Percentiles rank a stretch among this genome's conserved stretches.
These are phyloP conservation scores for Ceratocystis diversiconidia DNA, from an alignment of 2,329 filamentous ascomycete genomes.

Conservation along the genomic window DNA sequence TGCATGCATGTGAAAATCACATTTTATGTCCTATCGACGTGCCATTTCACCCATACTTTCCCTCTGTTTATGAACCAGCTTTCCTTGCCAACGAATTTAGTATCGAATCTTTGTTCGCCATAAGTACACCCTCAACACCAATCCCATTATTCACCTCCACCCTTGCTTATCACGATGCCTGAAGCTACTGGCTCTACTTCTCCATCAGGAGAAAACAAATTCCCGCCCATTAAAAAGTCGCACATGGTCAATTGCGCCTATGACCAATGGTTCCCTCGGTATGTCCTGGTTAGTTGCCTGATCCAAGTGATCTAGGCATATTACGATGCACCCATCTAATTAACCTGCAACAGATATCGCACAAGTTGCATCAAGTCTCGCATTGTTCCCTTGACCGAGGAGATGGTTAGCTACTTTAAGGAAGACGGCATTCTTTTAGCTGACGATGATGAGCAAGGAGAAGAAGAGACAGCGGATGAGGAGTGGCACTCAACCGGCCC, in stretches of 20 bases:
- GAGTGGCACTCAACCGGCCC: conserved; percentile 28
- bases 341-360: conserved; percentile 40
- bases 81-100: no score
- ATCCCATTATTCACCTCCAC: background rate
- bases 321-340: background rate
- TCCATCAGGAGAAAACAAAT: conserved; percentile 36
- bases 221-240: conserved; percentile 68
- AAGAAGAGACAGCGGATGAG: conserved; percentile 45
- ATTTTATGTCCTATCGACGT: no score
- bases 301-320: background rate
- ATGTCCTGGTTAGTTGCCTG: conserved; percentile 20
- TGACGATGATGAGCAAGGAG: conserved; percentile 39
- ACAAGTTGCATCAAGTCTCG: conserved; percentile 71
- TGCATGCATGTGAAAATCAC: background rate
- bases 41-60: no score
- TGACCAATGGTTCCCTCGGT: conserved; percentile 77
- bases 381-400: conserved; percentile 59
- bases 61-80: no score
- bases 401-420: conserved; percentile 75
- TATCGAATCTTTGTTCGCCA: no score
- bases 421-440: conserved; percentile 87
- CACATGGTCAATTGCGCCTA: conserved; percentile 94
- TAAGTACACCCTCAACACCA: background rate
- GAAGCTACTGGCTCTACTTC: conserved; percentile 1
- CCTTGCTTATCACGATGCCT: conserved; percentile 8